Evolutionary conservation across 2,329 filamentous ascomycete species (phyloP).

Genomic region (Tothia fuscella): DNA sequence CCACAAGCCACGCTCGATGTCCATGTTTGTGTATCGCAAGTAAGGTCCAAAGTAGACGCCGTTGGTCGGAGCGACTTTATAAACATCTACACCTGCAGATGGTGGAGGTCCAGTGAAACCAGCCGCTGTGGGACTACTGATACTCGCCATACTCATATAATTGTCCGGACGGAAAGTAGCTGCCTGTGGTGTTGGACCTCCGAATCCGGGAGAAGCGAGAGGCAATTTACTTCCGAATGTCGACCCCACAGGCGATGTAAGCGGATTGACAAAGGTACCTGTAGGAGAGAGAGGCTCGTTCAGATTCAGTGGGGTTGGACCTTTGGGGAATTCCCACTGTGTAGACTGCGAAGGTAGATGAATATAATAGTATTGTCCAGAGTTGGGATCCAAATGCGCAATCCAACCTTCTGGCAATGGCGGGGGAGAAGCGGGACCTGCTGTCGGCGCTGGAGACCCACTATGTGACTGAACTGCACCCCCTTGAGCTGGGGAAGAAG

Average conservation of each 20-base stretch:
- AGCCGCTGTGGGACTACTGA: conserved; percentile 62
- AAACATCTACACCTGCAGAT: conserved; percentile 80
- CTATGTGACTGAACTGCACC: conserved; percentile 11
- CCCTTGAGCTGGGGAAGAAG: conserved; percentile 23
- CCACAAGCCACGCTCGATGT: conserved; percentile 82
- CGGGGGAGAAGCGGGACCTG: conserved; percentile 73
- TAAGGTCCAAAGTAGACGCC: conserved; percentile 98
- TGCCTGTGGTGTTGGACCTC: conserved; percentile 60
- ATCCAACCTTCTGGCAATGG: conserved; percentile 97
- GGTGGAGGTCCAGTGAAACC: conserved; percentile 85
- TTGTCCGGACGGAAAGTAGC: conserved; percentile 69
- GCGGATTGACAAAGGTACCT: conserved; percentile 36
- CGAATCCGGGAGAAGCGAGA: conserved; percentile 68
- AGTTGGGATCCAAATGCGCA: conserved; percentile 86
- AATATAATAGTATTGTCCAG: conserved; percentile 98
- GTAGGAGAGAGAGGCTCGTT: conserved; percentile 79
- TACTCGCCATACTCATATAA: conserved; percentile 67
- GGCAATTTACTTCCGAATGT: conserved; percentile 47
- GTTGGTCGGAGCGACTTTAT: conserved; percentile 86
- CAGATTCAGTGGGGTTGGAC: conserved; percentile 76
- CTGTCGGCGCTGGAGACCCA: conserved; percentile 23
- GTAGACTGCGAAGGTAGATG: conserved; percentile 90
- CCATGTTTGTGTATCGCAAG: conserved; percentile 92
- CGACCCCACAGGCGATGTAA: conserved; percentile 33
- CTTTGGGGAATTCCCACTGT: conserved; percentile 98